Base-by-base conservation (phyloP, 2,329 filamentous ascomycete species). In the Bipolaris bicolor region DNA sequence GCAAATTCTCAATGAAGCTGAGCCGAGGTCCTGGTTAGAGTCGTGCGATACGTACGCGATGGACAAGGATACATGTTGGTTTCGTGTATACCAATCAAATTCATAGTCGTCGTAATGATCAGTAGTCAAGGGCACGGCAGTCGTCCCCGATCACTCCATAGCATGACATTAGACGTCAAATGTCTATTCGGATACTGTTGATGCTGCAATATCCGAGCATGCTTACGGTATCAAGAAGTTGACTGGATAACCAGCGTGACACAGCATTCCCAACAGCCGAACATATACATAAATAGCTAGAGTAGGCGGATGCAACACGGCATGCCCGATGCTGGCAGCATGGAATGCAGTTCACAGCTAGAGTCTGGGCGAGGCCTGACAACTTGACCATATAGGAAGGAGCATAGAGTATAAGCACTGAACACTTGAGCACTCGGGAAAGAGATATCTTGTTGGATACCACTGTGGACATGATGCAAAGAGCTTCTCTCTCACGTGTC, bases 101-200 rank as follows among this genome's bases (percentile, higher is more conserved):
- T 39, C 9, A n/a, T 5, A 24, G n/a, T 26, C 7, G n/a, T 26
- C 4, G 37, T 26, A 18, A 37, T 26, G 33, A 48, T 46, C 26
- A 26, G 39, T 34, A 55, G 34, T 37, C 24, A 26, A 16, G 36
- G 15, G 22, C 24, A 36, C 37, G 49, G 49, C 36, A 43, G 11
- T 39, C 33, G 31, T 31, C 20, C 55, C 45, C 43, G 44, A 49
- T 26, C 34, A 36, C 24, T 33, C 26, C 20, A 18, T 10, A n/a
- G 44, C 10, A 37, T 41, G 6, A 20, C 20, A 26, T 49, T 51
- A 29, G 37, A 10, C 29, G 39, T 52, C 39, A 49, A 41, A 50
- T 48, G 16, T 48, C 46, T 26, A 55, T 58, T 62, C 47, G 58
- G 62, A 58, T 62, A n/a, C 4, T 51, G 52, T 52, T 41, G 49